Evolutionary conservation across 495 filamentous ascomycete genomes (phyloP).

Genomic region (Penicillium salamii): DNA sequence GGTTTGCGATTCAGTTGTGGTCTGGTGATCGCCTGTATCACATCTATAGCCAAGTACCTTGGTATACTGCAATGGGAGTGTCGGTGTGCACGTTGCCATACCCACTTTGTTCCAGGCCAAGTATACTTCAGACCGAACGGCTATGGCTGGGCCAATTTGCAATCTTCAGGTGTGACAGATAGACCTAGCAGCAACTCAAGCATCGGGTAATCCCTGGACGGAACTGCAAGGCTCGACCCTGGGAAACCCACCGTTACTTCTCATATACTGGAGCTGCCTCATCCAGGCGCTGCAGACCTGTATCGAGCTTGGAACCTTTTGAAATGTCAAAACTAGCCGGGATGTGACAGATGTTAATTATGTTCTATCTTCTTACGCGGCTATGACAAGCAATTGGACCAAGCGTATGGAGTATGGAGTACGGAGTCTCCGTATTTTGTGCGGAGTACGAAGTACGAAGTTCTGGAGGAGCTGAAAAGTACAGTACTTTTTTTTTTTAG

Average conservation of each 20-base stretch:
- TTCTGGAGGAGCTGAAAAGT: background rate
- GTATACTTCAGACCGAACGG: slow-evolving; percentile 1
- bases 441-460: no score
- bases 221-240: background rate
- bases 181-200: slow-evolving; percentile 1
- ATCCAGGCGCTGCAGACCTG: slow-evolving; percentile 1
- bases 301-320: no score
- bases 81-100: slow-evolving; percentile 10
- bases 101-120: background rate
- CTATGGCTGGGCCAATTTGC: slow-evolving; percentile 3
- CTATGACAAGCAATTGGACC: no score
- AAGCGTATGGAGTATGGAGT: no score
- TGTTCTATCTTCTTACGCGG: no score
- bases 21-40: slow-evolving; percentile 1
- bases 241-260: background rate
- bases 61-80: background rate
- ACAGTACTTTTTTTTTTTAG: no score
- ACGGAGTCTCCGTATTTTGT: no score
- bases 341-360: slow-evolving; percentile 11
- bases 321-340: no score
- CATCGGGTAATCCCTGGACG: background rate
- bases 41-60: no score
- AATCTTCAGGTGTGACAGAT: slow-evolving; percentile 5
- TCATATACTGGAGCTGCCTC: slow-evolving; percentile 1
- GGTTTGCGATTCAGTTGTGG: slow-evolving; percentile 7